A percentile compares a stretch with the other conserved stretches of the same genome.
Evolutionary conservation across 345 rosid species (phyloP).

Genomic region (Physaria fendleri): DNA sequence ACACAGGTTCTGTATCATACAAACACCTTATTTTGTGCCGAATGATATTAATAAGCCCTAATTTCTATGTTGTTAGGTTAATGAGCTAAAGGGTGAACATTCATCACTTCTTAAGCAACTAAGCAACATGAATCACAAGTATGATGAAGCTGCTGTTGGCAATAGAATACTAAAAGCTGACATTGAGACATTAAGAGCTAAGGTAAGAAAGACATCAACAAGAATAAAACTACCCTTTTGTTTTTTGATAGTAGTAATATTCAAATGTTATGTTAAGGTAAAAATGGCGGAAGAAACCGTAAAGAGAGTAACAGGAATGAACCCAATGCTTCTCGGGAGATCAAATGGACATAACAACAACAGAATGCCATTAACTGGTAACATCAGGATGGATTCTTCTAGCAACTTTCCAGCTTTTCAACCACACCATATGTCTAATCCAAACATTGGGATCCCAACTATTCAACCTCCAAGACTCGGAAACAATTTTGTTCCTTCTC

Average conservation of each 20-base stretch:
- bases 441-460: neutral
- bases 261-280: slow-evolving; percentile 43
- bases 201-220: slow-evolving; percentile 36
- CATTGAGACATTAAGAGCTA: slow-evolving; percentile 85
- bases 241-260: neutral
- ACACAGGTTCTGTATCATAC: slow-evolving; percentile 54
- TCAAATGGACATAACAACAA: slow-evolving; percentile 34
- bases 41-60: neutral
- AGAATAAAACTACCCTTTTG: neutral
- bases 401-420: slow-evolving; percentile 21
- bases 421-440: slow-evolving; percentile 19
- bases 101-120: slow-evolving; percentile 59
- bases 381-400: slow-evolving; percentile 20
- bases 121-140: slow-evolving; percentile 65
- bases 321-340: slow-evolving; percentile 59
- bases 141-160: slow-evolving; percentile 71
- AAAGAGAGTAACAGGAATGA: slow-evolving; percentile 75
- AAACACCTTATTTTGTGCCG: neutral
- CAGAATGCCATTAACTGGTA: slow-evolving; percentile 38
- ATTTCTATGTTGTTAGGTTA: slow-evolving; percentile 43
- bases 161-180: slow-evolving; percentile 93
- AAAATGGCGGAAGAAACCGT: slow-evolving; percentile 99
- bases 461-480: slow-evolving; percentile 19
- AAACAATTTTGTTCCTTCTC: slow-evolving; percentile 19
- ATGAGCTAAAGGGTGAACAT: slow-evolving; percentile 72